Evolutionary conservation across 306 rosid species (phyloP), one percentile per base, ranked within the genome.

Genomic region (peach (Prunus persica)): DNA sequence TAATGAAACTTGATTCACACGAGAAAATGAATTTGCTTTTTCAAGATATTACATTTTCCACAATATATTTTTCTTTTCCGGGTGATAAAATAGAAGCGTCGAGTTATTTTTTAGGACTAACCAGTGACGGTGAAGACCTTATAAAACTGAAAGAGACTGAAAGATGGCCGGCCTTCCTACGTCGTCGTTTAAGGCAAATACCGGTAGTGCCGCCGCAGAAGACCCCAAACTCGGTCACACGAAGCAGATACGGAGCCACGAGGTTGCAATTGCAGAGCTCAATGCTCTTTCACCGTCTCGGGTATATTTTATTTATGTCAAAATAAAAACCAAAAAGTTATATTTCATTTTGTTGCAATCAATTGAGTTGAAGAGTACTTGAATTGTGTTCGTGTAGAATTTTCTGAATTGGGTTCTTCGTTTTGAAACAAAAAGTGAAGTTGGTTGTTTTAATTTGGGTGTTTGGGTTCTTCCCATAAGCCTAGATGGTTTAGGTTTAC

Each of bases 261-360:
- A 93, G 79, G 87, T 91, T 27, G 92, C 97, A 69, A 78, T 91
- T 46, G 93, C 85, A 47, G 98, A 93, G 82, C 97, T 91, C 84
- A 77, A 82, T 79, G 68, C 78, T 66, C 88, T 87, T 16, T 79
- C 92, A 41, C 81, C 95, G 65, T 79, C 90, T 41, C 76, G 93
- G 80, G 98, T 90, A 79, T 11, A 0, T 27, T 25, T n/a, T n/a
- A 56, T 60, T 67, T 47, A 14, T 11, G 43, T 20, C 62, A 20
- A 56, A 56, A 56, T 4, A 10, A 20, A 60, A 60, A 25, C 27
- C 46, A 41, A 1, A 43, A 28, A 51, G 22, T n/a, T 47, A 25
- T 25, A 6, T 0, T 22, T 11, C 12, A n/a, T 60, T 60, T 60
- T 11, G 8, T 25, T 25, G 2, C 12, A 2, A 1, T 24, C 34